A percentile compares a stretch with the other conserved stretches of the same genome.
Evolutionary conservation across 2,329 filamentous ascomycete genomes (phyloP).

Genomic region (Colletotrichum costaricense): DNA sequence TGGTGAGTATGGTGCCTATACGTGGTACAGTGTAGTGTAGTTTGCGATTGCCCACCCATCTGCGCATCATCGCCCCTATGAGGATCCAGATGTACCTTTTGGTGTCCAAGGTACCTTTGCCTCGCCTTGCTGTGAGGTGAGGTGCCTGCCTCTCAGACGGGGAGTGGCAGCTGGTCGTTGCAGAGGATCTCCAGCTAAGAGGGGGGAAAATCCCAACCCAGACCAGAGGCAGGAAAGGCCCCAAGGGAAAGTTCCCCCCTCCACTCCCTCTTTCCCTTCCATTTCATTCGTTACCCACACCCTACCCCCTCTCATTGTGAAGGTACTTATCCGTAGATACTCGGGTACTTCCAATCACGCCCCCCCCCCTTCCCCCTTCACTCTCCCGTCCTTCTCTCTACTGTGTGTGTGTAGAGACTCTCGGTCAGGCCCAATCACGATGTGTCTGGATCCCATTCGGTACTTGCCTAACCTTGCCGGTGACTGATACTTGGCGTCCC

Average conservation of each 20-base stretch:
- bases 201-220: background rate
- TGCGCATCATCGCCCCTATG: no score
- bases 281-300: background rate
- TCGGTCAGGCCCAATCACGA: conserved; percentile 25
- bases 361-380: no score
- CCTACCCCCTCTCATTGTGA: background rate
- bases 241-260: conserved; percentile 17
- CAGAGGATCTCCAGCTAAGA: conserved; percentile 32
- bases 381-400: background rate
- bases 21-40: no score
- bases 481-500: background rate
- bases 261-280: background rate
- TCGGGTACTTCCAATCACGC: no score
- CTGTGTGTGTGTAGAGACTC: no score
- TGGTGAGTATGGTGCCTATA: background rate
- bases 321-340: no score
- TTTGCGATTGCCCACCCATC: no score
- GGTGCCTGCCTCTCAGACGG: background rate
- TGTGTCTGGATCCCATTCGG: conserved; percentile 2
- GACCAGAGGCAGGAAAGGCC: background rate
- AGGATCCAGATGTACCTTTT: no score
- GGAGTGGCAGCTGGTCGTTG: background rate
- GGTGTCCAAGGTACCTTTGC: background rate
- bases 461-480: conserved; percentile 14
- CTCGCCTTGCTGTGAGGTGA: no score